Evolutionary conservation across 805 yeast genomes (phyloP).

Genomic region (Teunomyces panamensis): DNA sequence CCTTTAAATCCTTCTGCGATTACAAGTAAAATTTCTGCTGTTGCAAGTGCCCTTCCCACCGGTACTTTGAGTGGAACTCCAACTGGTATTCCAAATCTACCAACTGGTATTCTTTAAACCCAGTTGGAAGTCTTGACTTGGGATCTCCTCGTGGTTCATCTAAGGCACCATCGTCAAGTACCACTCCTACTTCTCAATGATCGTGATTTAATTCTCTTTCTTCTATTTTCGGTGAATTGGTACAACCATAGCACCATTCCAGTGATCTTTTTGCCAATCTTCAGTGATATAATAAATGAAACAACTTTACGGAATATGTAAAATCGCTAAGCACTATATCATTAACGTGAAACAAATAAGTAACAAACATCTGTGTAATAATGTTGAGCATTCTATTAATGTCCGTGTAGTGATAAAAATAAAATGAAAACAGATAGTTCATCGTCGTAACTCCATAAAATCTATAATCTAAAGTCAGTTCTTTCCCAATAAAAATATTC

Average conservation of each 20-base stretch:
- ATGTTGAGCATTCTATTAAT: background rate
- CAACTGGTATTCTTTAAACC: background rate
- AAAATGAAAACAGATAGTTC: background rate
- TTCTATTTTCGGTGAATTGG: background rate
- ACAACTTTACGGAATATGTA: background rate
- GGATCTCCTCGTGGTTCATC: background rate
- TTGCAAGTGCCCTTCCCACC: background rate
- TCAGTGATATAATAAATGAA: background rate
- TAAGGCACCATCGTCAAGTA: background rate
- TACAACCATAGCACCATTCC: background rate
- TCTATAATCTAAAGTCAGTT: conserved; percentile 1
- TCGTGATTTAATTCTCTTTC: background rate
- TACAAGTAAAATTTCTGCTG: background rate
- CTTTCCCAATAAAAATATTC: background rate
- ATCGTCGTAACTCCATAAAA: background rate
- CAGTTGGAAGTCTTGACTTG: background rate
- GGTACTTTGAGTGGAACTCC: background rate
- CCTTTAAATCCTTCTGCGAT: background rate
- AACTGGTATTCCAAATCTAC: background rate
- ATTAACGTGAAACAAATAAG: background rate
- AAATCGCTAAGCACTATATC: background rate
- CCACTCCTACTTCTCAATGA: background rate
- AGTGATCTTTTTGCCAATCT: background rate
- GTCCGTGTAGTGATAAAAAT: background rate
- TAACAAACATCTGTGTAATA: background rate